These are phyloP conservation scores for Schizopora paradoxa DNA, from an alignment of 1,284 basidiomycete genomes.

Conservation along the genomic window DNA sequence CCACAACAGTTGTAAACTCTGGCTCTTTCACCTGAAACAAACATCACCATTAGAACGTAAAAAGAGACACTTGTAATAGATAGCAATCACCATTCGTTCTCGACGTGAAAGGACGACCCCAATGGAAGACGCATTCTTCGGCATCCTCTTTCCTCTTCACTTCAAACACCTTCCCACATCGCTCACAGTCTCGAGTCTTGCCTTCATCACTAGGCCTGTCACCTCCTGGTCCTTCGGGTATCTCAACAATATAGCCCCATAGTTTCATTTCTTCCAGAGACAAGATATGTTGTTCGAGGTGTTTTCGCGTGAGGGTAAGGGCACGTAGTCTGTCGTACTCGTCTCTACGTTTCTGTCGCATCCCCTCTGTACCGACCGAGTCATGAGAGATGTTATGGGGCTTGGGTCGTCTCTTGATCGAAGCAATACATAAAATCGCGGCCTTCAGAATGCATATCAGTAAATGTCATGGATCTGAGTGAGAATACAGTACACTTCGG, in stretches of 20 bases:
- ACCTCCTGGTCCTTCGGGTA: slow-evolving; percentile 61
- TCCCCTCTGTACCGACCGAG: slow-evolving; percentile 78
- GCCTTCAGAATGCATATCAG: slow-evolving; percentile 39
- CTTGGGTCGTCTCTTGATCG: slow-evolving; percentile 63
- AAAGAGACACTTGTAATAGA: slow-evolving; percentile 24
- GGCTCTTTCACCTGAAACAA: slow-evolving; percentile 52
- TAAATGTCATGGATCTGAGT: slow-evolving; percentile 15
- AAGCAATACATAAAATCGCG: slow-evolving; percentile 64
- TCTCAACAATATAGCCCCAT: slow-evolving; percentile 69
- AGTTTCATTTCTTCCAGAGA: slow-evolving; percentile 50
- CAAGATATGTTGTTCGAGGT: slow-evolving; percentile 57
- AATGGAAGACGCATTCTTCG: slow-evolving; percentile 75
- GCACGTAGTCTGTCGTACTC: slow-evolving; percentile 52
- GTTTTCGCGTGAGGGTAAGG: slow-evolving; percentile 48
- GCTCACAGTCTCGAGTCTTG: slow-evolving; percentile 64
- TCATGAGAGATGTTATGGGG: slow-evolving; percentile 61
- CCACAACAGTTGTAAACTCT: slow-evolving; percentile 66
- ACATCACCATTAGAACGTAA: slow-evolving; percentile 3
- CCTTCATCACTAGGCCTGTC: slow-evolving; percentile 64
- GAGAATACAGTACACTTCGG: slow-evolving; percentile 53
- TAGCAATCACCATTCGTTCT: slow-evolving; percentile 51
- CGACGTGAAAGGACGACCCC: slow-evolving; percentile 64
- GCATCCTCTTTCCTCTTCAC: slow-evolving; percentile 56
- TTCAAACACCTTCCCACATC: slow-evolving; percentile 66
- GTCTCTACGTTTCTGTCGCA: slow-evolving; percentile 54